Base-by-base conservation (phyloP, 179 eudicot species). In the Beta macrorhiza region DNA sequence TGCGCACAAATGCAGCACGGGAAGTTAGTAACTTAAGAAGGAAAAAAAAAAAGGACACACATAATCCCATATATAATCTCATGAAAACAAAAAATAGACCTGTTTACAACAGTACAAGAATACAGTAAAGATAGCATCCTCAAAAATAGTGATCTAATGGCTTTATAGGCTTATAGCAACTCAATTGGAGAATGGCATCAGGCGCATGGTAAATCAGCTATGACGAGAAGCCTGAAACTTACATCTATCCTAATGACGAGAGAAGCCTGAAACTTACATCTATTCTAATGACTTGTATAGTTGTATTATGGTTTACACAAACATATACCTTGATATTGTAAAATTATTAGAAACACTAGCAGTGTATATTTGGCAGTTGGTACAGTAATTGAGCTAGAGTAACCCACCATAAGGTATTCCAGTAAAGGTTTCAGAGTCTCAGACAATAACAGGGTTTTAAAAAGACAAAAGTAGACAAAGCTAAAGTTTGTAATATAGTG, bases 1-100 rank as follows among this genome's bases (percentile, higher is more conserved):
- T 96, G 98, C 89, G 86, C 77, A 78, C 25, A 78, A 74, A 80
- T 74, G 58, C 25, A 51, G 55, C 67, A 79, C 77, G 64, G 77
- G 16, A 63, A 44, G 67, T 78, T 57, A 83, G 65, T 25, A 74
- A 45, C 52, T 77, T 53, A 6, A 15, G 55, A 58, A 44, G 25
- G 14, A 29, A 29, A 29, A 29, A n/a, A 32, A 22, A 25, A 67
- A 56, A 47, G 42, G 56, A 37, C 53, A 49, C 20, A 11, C 81
- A 10, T 74, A 20, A 74, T 51, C 44, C 44, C 52, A 74, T 17
- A 53, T 25, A 37, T 47, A 67, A 76, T 12, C 49, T 59, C 45
- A 64, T 52, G 47, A 77, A 59, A 59, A 62, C 68, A 64, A 2
- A 57, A 49, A 47, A 53, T 53, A 65, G 12, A 52, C 67, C 25